phyloP scores from a whole-genome alignment of 73 alveolate species.

The Paramecium tetraurelia region DNA sequence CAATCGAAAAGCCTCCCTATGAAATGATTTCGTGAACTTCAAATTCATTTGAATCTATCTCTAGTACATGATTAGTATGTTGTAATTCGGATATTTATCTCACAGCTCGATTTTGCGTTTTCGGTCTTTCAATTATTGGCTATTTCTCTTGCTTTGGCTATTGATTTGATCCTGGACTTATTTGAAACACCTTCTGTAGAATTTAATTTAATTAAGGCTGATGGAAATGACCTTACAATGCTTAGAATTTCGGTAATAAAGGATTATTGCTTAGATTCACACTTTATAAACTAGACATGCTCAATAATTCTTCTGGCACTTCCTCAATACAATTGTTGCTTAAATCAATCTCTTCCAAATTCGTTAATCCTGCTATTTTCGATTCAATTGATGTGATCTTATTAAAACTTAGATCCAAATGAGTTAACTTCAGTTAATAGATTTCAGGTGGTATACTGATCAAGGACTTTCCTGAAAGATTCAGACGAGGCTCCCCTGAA shows the following conservation, averaged over 20 bases:
- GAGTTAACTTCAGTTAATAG: background rate
- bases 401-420: conserved; percentile 52
- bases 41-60: conserved; percentile 76
- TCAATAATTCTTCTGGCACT: conserved; percentile 70
- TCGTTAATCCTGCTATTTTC: conserved; percentile 53
- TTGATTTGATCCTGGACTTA: background rate
- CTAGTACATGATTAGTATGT: conserved; percentile 66
- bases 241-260: conserved; percentile 58
- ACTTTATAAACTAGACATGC: conserved; percentile 68
- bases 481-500: conserved; percentile 71
- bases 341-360: conserved; percentile 74
- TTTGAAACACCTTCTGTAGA: conserved; percentile 10
- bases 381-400: conserved; percentile 53
- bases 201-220: conserved; percentile 35
- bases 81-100: conserved; percentile 52
- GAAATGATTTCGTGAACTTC: conserved; percentile 86
- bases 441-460: conserved; percentile 81
- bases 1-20: conserved; percentile 97
- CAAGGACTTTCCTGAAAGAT: conserved; percentile 70
- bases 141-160: background rate
- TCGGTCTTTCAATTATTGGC: background rate
- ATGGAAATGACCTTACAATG: conserved; percentile 62
- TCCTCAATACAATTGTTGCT: conserved; percentile 69
- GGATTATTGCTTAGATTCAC: conserved; percentile 78
- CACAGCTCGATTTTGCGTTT: conserved; percentile 21